Evolutionary conservation across 148 eudicot genomes (phyloP), one percentile per base, ranked within the genome.

Genomic region (Silene latifolia): DNA sequence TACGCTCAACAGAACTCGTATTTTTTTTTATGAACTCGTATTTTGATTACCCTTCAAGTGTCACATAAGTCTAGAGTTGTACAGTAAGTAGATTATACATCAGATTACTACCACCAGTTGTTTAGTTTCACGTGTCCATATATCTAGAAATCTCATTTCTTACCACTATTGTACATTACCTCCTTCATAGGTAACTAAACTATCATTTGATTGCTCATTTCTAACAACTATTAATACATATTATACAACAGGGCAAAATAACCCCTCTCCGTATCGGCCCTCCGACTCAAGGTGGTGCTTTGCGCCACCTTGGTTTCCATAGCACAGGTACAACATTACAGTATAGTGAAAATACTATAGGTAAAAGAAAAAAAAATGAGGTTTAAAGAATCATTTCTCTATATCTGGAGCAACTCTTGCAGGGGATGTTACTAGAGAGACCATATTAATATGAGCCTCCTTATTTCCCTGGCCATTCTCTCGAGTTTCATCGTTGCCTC

Each of bases 231-330:
- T 51, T 48, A 59, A 67, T 48, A 61, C 69, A 74, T 59, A 56
- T n/a, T 63, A 74, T 54, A 69, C 65, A 60, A 69, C 68, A 39
- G 63, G 69, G 69, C 18, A 51, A 48, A 15, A 21, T 2, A 51
- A 2, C 61, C 48, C 63, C 72, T 24, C 63, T n/a, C 58, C 20
- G 57, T 76, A 76, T 46, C 57, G 23, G 48, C 63, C 62, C 73
- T 24, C 73, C 60, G 74, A 84, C 83, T 74, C 85, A 80, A 87
- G 83, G 77, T 80, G 88, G 82, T 5, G 86, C 85, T 84, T 87
- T 63, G 86, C 88, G 80, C 87, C 88, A 84, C 72, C 84, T 86
- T 66, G 82, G 80, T 77, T 61, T 48, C 71, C 25, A 48, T 13
- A 58, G 56, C 69, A 27, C 60, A 21, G 67, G 46, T 35, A 23